Conservation (phyloP, 2,329 filamentous ascomycete genomes). For the Exophiala sp. region DNA sequence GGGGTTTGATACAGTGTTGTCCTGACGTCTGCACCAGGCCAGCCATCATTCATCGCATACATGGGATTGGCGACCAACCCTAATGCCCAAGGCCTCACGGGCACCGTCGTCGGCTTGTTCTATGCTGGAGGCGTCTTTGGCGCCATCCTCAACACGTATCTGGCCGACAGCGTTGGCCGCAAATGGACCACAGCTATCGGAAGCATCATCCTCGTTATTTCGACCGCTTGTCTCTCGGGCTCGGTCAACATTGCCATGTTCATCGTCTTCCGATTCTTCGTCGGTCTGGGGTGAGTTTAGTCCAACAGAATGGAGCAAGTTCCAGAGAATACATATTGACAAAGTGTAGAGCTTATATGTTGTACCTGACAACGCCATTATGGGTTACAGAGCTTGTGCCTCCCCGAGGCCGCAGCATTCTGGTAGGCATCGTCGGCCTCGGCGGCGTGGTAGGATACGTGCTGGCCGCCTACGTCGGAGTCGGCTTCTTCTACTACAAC, state of each 20-base stretch:
- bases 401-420: slow-evolving; percentile 1
- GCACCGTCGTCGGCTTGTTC: neutral
- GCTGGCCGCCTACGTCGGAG: slow-evolving; percentile 5
- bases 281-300: neutral
- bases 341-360: neutral
- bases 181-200: neutral
- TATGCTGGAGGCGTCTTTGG: neutral
- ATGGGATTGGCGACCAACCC: too few relatives aligned
- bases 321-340: too few relatives aligned
- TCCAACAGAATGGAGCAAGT: too few relatives aligned
- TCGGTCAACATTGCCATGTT: neutral
- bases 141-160: neutral
- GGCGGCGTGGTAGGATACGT: neutral
- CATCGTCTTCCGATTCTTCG: neutral
- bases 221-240: neutral
- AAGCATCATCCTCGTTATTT: neutral
- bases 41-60: too few relatives aligned
- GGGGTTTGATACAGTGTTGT: too few relatives aligned
- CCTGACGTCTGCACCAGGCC: too few relatives aligned
- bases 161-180: neutral
- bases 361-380: neutral
- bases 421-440: slow-evolving; percentile 3
- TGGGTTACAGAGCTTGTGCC: slow-evolving; percentile 4
- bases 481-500: slow-evolving; percentile 3
- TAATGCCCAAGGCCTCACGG: neutral